Evolutionary conservation across 176 grass and related monocot species (phyloP), one percentile per base, ranked within the genome.

Genomic region (Zizania latifolia): DNA sequence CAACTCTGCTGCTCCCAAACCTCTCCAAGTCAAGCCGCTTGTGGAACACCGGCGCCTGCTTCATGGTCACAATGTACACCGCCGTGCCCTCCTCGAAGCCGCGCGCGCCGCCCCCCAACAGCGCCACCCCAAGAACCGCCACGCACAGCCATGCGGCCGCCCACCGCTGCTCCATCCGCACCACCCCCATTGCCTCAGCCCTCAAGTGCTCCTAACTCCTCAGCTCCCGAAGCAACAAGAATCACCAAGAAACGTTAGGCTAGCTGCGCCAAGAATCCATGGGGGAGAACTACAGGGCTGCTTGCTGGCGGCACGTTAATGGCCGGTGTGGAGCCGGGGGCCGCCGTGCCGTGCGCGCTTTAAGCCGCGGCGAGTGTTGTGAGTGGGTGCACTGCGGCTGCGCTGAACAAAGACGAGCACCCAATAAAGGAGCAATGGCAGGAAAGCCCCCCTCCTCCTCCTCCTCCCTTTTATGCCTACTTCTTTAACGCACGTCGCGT

Each of bases 11-110:
- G 43, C 22, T 80, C 84, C 83, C 79, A 46, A 76, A 72, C 58
- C 62, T 84, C 78, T 83, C 87, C 77, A 88, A 48, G 48, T 68
- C 85, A 50, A 76, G 74, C 48, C 55, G 79, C 70, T 50, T 83
- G 80, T 94, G 91, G 83, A 83, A 72, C 62, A 74, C 82, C 63
- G 89, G 82, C 54, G 76, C 70, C 64, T 92, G 86, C 62, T 86
- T 94, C 95, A 99, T 88, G 40, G 82, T 94, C 32, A 99, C 95
- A 88, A 99, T 94, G 79, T 92, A 99, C 68, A 99, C 89, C 31
- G 84, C 81, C 2, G 84, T 59, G 82, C 93, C 86, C 27, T 92
- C 89, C 76, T 92, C 78, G 29, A 74, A 77, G 31, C 67, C 85
- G 50, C 69, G 43, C 53, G 35, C 86, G 17, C 53, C 68, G 57